Evolutionary conservation across 306 rosid species (phyloP).

Genomic region (Malus domestica): DNA sequence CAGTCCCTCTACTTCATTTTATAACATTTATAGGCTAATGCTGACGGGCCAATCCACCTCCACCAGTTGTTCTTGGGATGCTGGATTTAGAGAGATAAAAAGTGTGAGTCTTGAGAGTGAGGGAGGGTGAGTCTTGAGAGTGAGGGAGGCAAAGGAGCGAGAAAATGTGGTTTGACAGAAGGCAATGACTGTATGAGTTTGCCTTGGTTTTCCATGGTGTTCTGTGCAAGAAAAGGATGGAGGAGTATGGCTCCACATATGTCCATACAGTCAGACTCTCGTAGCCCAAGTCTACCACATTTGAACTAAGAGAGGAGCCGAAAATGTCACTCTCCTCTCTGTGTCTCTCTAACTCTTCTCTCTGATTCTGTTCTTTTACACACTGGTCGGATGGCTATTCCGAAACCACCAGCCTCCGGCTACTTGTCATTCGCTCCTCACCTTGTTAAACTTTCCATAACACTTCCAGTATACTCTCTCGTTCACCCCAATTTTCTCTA

Average conservation of each 20-base stretch:
- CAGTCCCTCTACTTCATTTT: background rate
- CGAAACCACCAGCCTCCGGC: constrained; percentile 35
- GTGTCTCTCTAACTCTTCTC: background rate
- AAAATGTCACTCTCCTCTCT: background rate
- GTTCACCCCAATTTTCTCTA: background rate
- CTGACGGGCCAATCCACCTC: background rate
- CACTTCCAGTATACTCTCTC: background rate
- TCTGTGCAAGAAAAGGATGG: constrained; percentile 15
- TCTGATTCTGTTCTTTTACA: background rate
- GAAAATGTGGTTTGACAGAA: background rate
- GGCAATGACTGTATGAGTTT: background rate
- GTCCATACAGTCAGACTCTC: background rate
- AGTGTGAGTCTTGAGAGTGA: background rate
- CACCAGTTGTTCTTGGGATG: background rate
- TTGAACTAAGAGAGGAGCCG: constrained; percentile 16
- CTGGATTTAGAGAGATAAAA: background rate
- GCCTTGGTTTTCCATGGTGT: constrained; percentile 15
- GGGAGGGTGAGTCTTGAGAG: background rate
- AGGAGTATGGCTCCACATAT: background rate
- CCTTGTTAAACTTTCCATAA: constrained; percentile 14
- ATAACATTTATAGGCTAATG: background rate
- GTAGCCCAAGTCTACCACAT: constrained; percentile 18
- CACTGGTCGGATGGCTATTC: constrained; percentile 30
- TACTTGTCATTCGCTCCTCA: constrained; percentile 25
- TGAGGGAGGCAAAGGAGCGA: background rate